Conservation (phyloP, 495 filamentous ascomycete species). For the Jackrogersella multiformis region DNA sequence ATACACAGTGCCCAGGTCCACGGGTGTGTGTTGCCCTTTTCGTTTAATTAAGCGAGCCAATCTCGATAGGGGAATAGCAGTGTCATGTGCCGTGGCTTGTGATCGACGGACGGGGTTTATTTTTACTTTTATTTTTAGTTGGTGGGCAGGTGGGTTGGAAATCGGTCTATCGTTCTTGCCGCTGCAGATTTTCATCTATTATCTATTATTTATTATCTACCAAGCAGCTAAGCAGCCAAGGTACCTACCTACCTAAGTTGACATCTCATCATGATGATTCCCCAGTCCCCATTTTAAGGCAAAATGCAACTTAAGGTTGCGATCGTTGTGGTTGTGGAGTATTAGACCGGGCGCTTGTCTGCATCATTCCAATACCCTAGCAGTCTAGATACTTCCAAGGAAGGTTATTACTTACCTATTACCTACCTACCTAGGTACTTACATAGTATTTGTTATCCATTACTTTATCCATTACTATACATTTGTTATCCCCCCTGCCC, state of each 20-base stretch:
- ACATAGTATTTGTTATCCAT: conserved; percentile 1
- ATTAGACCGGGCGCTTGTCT: not conserved
- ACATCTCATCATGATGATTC: conserved; percentile 16
- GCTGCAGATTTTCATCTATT: conserved; percentile 27
- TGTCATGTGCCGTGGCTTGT: conserved; percentile 27
- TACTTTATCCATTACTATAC: too few species aligned
- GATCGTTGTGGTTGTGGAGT: conserved; percentile 12
- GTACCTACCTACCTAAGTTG: too few species aligned
- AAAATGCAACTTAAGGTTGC: conserved; percentile 26
- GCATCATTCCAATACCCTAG: conserved; percentile 15
- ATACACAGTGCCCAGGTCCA: conserved; percentile 4
- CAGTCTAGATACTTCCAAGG: too few species aligned
- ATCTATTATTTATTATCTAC: too few species aligned
- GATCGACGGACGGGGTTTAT: conserved; percentile 19
- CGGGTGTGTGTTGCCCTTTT: conserved; percentile 31
- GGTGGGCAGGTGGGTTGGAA: conserved; percentile 1
- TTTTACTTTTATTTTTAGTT: conserved; percentile 40
- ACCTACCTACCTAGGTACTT: not conserved
- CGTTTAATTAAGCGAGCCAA: conserved; percentile 35
- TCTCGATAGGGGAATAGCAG: not conserved
- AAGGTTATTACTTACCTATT: too few species aligned
- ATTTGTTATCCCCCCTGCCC: conserved; percentile 11
- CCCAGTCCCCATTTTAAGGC: not conserved
- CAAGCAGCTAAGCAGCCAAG: too few species aligned
- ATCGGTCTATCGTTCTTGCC: too few species aligned